Conservation (phyloP, 768 basidiomycete species). For the Lactarius akahatsu region DNA sequence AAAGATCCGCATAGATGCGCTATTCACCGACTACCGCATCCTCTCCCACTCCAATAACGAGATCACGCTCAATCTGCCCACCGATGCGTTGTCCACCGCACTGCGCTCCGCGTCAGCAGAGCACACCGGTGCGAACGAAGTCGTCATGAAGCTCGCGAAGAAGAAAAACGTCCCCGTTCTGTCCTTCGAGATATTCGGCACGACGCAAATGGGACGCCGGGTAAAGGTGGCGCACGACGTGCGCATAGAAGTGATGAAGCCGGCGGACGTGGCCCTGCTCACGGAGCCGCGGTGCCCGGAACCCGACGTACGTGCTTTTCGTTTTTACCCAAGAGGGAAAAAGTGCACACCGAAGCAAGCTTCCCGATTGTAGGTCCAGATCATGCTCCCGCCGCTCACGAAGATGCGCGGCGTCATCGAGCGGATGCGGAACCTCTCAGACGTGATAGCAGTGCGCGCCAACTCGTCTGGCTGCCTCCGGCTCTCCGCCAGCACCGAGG, state of each 20-base stretch:
- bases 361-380: constrained; percentile 56
- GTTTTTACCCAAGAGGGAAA: not conserved
- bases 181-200: constrained; percentile 69
- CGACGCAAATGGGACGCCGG: constrained; percentile 59
- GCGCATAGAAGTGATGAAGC: constrained; percentile 75
- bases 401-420: constrained; percentile 81
- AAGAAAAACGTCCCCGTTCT: constrained; percentile 78
- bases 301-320: constrained; percentile 60
- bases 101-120: constrained; percentile 51
- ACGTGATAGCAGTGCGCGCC: constrained; percentile 65
- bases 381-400: constrained; percentile 70
- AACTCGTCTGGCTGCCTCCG: constrained; percentile 59
- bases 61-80: constrained; percentile 69
- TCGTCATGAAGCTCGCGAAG: constrained; percentile 84
- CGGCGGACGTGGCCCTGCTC: constrained; percentile 66
- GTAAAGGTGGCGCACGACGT: constrained; percentile 79
- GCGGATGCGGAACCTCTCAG: constrained; percentile 66
- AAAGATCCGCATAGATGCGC: constrained; percentile 61
- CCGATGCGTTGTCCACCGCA: constrained; percentile 73
- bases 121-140: constrained; percentile 47
- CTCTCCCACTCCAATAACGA: constrained; percentile 83
- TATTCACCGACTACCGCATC: constrained; percentile 79
- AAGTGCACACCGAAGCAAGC: not conserved
- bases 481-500: constrained; percentile 63
- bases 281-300: constrained; percentile 83